These are phyloP conservation scores for Alnus rubra DNA, from an alignment of 306 rosid genomes.

Conservation along the genomic window DNA sequence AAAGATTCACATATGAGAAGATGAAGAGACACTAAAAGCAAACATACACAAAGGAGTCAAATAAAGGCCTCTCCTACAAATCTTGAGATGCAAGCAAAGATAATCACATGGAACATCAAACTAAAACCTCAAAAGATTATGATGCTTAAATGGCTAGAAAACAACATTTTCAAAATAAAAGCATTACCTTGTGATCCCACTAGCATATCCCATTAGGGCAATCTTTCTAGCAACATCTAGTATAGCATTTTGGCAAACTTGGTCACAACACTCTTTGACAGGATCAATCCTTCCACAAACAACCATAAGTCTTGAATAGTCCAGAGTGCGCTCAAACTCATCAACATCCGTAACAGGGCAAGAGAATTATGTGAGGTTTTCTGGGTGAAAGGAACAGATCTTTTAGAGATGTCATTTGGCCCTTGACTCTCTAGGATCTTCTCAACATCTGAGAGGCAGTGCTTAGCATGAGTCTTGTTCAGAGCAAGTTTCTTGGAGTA, in stretches of 20 bases:
- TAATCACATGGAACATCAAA: not conserved
- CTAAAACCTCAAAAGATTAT: not conserved
- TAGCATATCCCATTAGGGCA: slow-evolving; percentile 40
- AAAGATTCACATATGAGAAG: not conserved
- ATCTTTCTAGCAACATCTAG: slow-evolving; percentile 44
- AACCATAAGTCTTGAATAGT: slow-evolving; percentile 52
- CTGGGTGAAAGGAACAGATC: slow-evolving; percentile 48
- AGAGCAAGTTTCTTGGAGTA: slow-evolving; percentile 53
- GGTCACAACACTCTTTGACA: slow-evolving; percentile 64
- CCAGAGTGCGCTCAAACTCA: slow-evolving; percentile 12
- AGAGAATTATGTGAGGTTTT: slow-evolving; percentile 55
- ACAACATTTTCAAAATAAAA: not conserved
- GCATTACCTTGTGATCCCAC: slow-evolving; percentile 58
- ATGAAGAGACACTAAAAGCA: not conserved
- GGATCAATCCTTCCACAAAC: slow-evolving; percentile 62
- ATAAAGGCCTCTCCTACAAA: slow-evolving; percentile 2
- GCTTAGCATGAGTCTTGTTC: slow-evolving; percentile 50
- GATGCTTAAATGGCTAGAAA: not conserved
- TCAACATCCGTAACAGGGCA: slow-evolving; percentile 36
- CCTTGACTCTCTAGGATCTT: slow-evolving; percentile 60
- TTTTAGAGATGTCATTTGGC: slow-evolving; percentile 44
- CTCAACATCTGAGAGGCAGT: slow-evolving; percentile 64
- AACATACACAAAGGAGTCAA: not conserved
- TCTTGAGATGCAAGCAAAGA: not conserved
- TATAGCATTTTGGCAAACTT: slow-evolving; percentile 27